These are phyloP conservation scores for Achaetomiella virescens DNA, from an alignment of 495 filamentous ascomycete genomes.

Conservation along the genomic window DNA sequence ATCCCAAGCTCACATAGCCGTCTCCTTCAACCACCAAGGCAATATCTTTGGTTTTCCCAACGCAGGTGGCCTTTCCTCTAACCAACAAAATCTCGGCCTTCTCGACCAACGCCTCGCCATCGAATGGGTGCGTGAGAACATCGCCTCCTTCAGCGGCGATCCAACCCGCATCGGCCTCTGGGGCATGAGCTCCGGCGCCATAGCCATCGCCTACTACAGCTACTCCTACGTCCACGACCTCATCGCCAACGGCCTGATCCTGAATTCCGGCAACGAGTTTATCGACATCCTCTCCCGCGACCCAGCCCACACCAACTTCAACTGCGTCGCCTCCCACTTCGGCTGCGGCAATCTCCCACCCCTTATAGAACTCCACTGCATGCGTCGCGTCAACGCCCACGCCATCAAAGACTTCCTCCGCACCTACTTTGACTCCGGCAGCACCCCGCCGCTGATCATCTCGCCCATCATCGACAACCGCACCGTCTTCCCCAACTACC, in stretches of 20 bases:
- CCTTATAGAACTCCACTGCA: background rate
- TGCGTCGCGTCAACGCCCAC: background rate
- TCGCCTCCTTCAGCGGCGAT: slow-evolving; percentile 56
- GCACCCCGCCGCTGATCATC: background rate
- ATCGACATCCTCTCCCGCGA: background rate
- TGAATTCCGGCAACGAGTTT: slow-evolving; percentile 21
- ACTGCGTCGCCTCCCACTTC: background rate
- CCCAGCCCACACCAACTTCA: background rate
- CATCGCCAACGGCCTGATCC: slow-evolving; percentile 43
- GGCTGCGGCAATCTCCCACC: background rate
- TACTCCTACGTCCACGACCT: slow-evolving; percentile 45
- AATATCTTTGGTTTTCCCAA: slow-evolving; percentile 59
- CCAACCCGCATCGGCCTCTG: slow-evolving; percentile 46
- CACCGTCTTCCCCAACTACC: background rate
- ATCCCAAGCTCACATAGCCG: slow-evolving; percentile 50
- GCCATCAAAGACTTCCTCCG: background rate
- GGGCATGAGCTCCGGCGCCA: slow-evolving; percentile 49
- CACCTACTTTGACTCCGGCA: background rate
- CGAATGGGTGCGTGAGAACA: slow-evolving; percentile 52
- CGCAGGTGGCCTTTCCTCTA: slow-evolving; percentile 23
- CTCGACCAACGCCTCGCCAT: slow-evolving; percentile 59
- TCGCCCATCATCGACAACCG: background rate
- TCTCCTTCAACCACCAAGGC: slow-evolving; percentile 59
- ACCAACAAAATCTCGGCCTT: slow-evolving; percentile 52
- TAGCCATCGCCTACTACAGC: slow-evolving; percentile 47